Base-by-base conservation (phyloP, 805 yeast species). In the Pichia rugopelliculosa region DNA sequence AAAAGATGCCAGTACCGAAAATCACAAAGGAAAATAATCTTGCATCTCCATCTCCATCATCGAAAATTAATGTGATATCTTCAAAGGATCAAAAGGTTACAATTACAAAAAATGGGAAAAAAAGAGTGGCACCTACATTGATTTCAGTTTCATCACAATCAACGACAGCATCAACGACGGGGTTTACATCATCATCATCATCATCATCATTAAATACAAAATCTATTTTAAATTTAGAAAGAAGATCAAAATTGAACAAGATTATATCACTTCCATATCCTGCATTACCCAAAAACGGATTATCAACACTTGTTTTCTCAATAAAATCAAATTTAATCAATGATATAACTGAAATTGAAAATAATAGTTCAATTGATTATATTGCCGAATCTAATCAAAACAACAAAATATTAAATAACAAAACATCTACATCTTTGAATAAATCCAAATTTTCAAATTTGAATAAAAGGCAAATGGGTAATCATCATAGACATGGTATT, bases 31-130 rank as follows among this genome's bases (percentile, higher is more conserved):
- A 15, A 3, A 18, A 26, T 2, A 25, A 13, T 12, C 26, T 38
- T n/a, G 10, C 27, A n/a, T n/a, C n/a, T 12, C 12, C 17, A 13
- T 12, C 34, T 4, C 3, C 20, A 5, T 15, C 12, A 6, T 12
- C 51, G 3, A 47, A 49, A 18, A 47, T 52, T 1, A 57, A 58
- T 42, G 39, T 46, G 1, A 41, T 56, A 17, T 55, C 59, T 1
- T 36, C 56, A 11, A 36, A 57, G 8, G 49, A 59, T 61, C 75
- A 80, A 65, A 66, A 74, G 47, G 74, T 82, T 1, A 75, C 85
- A 3, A 73, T 85, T 6, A 78, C 90, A 1, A 84, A 86, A 56
- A 82, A 83, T 36, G 93, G 93, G 4, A 80, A 79, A 57, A 85
- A 84, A 56, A 66, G 93, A 54, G 88, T 86, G 2, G 76, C 86